A percentile compares a stretch with the other conserved stretches of the same genome.
Conservation (phyloP, 2,329 filamentous ascomycete species). For the Cladosporium sp. region DNA sequence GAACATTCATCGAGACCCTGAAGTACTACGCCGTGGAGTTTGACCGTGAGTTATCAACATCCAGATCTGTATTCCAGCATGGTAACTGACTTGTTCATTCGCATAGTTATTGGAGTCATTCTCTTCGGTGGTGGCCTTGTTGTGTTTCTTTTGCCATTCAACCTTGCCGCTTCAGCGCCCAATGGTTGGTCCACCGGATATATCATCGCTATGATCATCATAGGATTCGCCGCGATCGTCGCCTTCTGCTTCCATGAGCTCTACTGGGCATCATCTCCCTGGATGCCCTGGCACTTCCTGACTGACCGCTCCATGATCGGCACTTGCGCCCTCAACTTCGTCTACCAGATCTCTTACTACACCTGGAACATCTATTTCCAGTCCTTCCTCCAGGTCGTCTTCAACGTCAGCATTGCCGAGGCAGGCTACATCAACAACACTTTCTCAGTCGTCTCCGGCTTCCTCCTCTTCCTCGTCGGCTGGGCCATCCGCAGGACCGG, state of each 20-base stretch:
- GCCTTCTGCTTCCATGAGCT: constrained; percentile 35
- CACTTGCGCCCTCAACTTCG: constrained; percentile 44
- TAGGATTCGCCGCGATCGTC: constrained; percentile 33
- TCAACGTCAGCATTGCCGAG: constrained; percentile 26
- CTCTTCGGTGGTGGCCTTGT: constrained; percentile 55
- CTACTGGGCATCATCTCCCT: constrained; percentile 34
- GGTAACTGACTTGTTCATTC: constrained; percentile 40
- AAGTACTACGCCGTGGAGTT: constrained; percentile 55
- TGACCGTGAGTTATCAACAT: constrained; percentile 35
- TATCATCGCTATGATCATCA: constrained; percentile 38
- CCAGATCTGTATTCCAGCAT: constrained; percentile 20
- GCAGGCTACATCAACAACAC: constrained; percentile 29
- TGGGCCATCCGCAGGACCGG: constrained; percentile 42
- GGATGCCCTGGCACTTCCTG: constrained; percentile 44
- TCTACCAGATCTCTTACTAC: constrained; percentile 26
- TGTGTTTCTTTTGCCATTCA: constrained; percentile 62
- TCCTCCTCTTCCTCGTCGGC: constrained; percentile 43
- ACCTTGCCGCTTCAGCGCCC: constrained; percentile 36
- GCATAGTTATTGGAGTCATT: constrained; percentile 53
- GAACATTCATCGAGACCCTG: constrained; percentile 44
- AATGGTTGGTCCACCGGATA: constrained; percentile 32
- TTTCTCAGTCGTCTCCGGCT: constrained; percentile 35
- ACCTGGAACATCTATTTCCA: constrained; percentile 37
- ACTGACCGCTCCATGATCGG: constrained; percentile 46
- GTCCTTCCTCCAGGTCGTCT: constrained; percentile 37